A percentile compares a stretch with the other conserved stretches of the same genome.
These are phyloP conservation scores for Beauveria sp. DNA, from an alignment of 2,329 filamentous ascomycete species.

Conservation along the genomic window DNA sequence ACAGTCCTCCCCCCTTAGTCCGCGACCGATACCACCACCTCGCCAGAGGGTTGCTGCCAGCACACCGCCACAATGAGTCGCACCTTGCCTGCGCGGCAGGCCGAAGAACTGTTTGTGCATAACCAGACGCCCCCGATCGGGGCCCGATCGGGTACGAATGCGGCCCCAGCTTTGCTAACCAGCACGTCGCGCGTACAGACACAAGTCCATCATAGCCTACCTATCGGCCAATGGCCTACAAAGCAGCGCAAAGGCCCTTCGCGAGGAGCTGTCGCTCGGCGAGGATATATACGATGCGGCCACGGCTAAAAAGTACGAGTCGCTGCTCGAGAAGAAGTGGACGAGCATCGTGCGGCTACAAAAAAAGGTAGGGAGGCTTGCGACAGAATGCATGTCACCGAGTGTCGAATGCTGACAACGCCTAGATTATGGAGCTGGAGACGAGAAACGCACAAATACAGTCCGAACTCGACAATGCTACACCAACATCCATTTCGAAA, in stretches of 20 bases:
- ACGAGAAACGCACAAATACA: slow-evolving; percentile 65
- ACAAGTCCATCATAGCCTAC: slow-evolving; percentile 92
- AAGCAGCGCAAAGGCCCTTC: slow-evolving; percentile 61
- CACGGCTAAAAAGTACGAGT: slow-evolving; percentile 94
- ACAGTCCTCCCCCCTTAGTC: neutral
- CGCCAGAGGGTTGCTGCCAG: slow-evolving; percentile 1
- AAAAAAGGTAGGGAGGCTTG: slow-evolving; percentile 63
- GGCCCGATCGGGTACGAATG: neutral
- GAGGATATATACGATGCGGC: slow-evolving; percentile 65
- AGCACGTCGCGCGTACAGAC: slow-evolving; percentile 41
- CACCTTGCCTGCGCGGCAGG: slow-evolving; percentile 70
- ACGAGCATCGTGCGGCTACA: slow-evolving; percentile 90
- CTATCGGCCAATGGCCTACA: slow-evolving; percentile 65
- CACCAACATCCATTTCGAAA: slow-evolving; percentile 65
- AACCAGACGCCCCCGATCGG: neutral
- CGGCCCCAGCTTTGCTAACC: neutral
- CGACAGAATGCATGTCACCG: neutral
- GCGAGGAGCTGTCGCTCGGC: slow-evolving; percentile 68
- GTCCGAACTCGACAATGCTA: slow-evolving; percentile 75
- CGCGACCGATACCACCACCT: neutral
- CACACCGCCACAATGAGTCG: slow-evolving; percentile 52
- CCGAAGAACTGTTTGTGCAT: slow-evolving; percentile 72
- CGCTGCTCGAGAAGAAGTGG: slow-evolving; percentile 95
- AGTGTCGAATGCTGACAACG: neutral
- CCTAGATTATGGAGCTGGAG: slow-evolving; percentile 87